Conservation (phyloP, 2,329 filamentous ascomycete species). For the Colletotrichum costaricense region DNA sequence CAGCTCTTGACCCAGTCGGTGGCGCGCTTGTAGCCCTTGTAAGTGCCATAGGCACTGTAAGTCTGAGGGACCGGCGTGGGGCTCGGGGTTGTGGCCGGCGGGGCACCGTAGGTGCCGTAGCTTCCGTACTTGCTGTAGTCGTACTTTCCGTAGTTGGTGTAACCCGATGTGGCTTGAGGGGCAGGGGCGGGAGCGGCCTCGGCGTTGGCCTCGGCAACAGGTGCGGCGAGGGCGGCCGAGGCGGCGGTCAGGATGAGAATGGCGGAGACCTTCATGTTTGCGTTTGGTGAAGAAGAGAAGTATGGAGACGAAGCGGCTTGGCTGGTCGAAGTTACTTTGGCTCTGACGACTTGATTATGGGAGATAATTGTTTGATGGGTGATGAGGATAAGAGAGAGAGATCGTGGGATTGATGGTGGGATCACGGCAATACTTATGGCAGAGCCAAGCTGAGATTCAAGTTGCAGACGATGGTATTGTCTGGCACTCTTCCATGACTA, state of each 20-base stretch:
- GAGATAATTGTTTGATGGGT: not conserved
- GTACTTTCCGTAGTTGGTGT: slow-evolving; percentile 32
- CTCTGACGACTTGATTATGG: not conserved
- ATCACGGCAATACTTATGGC: slow-evolving; percentile 19
- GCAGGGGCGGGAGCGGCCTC: slow-evolving; percentile 13
- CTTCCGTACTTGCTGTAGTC: slow-evolving; percentile 9
- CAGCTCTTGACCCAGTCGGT: slow-evolving; percentile 21
- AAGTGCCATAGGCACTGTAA: slow-evolving; percentile 17
- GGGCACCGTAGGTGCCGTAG: slow-evolving; percentile 35
- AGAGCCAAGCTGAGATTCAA: not conserved
- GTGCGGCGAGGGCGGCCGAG: slow-evolving; percentile 38
- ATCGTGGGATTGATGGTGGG: not conserved
- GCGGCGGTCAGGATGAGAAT: slow-evolving; percentile 41
- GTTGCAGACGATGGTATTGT: not conserved
- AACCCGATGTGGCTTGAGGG: not conserved
- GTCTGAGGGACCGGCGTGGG: not conserved
- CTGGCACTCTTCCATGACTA: not conserved
- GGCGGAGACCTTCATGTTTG: slow-evolving; percentile 46
- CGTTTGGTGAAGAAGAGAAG: not conserved
- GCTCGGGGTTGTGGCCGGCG: not conserved
- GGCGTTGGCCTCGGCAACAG: slow-evolving; percentile 29
- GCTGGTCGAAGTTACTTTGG: not conserved
- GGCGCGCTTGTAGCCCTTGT: slow-evolving; percentile 30
- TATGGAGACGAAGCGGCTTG: not conserved
- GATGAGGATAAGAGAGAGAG: slow-evolving; percentile 17